A percentile compares a stretch with the other conserved stretches of the same genome.
phyloP scores from a whole-genome alignment of 495 filamentous ascomycete species.

The Penicillium diatomitis region DNA sequence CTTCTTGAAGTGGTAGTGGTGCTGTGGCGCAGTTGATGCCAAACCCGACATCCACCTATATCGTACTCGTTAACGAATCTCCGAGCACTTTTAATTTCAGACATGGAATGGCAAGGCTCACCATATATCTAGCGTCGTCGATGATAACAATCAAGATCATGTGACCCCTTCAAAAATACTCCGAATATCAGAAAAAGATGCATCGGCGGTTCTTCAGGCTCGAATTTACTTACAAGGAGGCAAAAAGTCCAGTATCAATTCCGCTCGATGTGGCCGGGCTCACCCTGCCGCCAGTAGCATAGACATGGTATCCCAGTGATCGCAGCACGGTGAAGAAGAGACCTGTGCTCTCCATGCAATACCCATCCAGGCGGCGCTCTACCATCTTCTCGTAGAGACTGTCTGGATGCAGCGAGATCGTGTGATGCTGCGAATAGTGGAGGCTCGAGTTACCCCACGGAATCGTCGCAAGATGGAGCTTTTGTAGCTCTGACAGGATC shows the following conservation, averaged over 20 bases:
- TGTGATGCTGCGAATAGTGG: conserved; percentile 48
- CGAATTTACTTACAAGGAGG: conserved; percentile 15
- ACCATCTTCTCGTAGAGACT: conserved; percentile 60
- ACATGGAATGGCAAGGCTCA: conserved; percentile 1
- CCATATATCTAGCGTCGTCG: conserved; percentile 41
- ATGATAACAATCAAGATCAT: conserved; percentile 62
- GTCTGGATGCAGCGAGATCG: conserved; percentile 48
- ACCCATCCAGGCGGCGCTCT: conserved; percentile 54
- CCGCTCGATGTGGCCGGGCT: conserved; percentile 14
- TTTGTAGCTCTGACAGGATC: conserved; percentile 21
- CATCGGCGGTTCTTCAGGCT: background rate
- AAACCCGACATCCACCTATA: conserved; percentile 62
- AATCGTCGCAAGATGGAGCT: conserved; percentile 46
- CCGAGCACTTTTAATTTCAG: no score
- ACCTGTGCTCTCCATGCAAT: conserved; percentile 69
- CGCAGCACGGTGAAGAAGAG: conserved; percentile 54
- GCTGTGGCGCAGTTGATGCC: conserved; percentile 47
- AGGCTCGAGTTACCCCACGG: conserved; percentile 60
- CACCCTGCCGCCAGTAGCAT: conserved; percentile 38
- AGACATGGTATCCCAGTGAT: conserved; percentile 50
- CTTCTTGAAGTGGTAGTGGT: conserved; percentile 44
- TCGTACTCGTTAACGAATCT: background rate
- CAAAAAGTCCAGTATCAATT: conserved; percentile 16
- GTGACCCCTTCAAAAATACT: conserved; percentile 31
- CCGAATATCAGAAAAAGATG: background rate